These are phyloP conservation scores for Gaillardinia entomophila DNA, from an alignment of 805 yeast species.

Conservation along the genomic window DNA sequence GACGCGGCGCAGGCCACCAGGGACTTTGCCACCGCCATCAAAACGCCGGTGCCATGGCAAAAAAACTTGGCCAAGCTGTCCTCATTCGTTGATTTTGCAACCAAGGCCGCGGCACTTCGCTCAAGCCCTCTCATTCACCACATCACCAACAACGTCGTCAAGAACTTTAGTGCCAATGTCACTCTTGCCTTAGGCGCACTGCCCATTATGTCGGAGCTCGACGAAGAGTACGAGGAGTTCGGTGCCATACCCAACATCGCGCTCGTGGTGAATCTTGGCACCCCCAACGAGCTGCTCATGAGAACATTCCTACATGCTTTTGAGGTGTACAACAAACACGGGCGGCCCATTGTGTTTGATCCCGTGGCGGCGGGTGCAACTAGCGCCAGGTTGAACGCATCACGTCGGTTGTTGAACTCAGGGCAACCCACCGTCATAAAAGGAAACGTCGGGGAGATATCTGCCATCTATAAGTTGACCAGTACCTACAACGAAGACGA, in stretches of 20 bases:
- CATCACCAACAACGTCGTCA: conserved; percentile 84
- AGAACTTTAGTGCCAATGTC: conserved; percentile 82
- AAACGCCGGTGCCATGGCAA: conserved; percentile 13
- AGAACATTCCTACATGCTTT: conserved; percentile 47
- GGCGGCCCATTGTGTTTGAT: conserved; percentile 69
- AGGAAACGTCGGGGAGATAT: conserved; percentile 83
- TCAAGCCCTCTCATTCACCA: conserved; percentile 71
- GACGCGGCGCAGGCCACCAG: conserved; percentile 50
- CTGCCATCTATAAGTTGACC: conserved; percentile 45
- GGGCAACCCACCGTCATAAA: conserved; percentile 67
- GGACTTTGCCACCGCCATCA: conserved; percentile 23
- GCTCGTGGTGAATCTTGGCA: conserved; percentile 71
- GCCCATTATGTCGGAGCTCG: conserved; percentile 81
- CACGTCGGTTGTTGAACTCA: conserved; percentile 43
- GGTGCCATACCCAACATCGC: conserved; percentile 42
- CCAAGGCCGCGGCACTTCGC: conserved; percentile 11
- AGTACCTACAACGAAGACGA: conserved; percentile 8
- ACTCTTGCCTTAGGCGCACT: conserved; percentile 80
- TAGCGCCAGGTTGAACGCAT: conserved; percentile 43
- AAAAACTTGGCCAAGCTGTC: not conserved
- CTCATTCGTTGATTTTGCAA: conserved; percentile 12
- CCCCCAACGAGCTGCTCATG: conserved; percentile 45
- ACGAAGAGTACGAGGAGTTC: conserved; percentile 62
- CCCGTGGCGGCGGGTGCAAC: conserved; percentile 96
- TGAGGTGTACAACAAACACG: conserved; percentile 47